A percentile compares a stretch with the other conserved stretches of the same genome.
Evolutionary conservation across 2,329 filamentous ascomycete species (phyloP).

Genomic region (Cadophora malorum): DNA sequence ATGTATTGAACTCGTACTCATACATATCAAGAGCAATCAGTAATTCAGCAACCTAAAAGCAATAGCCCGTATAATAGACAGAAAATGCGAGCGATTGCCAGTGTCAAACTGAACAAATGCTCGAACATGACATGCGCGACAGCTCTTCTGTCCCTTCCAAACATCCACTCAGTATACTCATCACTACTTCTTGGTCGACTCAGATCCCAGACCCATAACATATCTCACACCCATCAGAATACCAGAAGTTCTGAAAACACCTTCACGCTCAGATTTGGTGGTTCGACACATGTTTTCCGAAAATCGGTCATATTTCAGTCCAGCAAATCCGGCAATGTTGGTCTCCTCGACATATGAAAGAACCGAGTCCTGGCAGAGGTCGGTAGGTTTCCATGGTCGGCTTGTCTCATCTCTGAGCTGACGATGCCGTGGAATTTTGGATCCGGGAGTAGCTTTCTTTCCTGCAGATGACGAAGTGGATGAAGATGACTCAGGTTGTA

Average conservation of each 20-base stretch:
- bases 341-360: slow-evolving; percentile 22
- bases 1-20: background rate
- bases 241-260: slow-evolving; percentile 28
- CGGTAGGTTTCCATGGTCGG: slow-evolving; percentile 21
- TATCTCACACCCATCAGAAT: slow-evolving; percentile 34
- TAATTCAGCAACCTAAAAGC: background rate
- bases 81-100: background rate
- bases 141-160: background rate
- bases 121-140: background rate
- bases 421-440: background rate
- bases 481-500: background rate
- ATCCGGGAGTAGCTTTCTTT: background rate
- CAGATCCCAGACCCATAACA: slow-evolving; percentile 27
- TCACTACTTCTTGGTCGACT: slow-evolving; percentile 12
- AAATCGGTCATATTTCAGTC: slow-evolving; percentile 5
- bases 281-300: slow-evolving; percentile 9
- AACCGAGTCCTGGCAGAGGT: slow-evolving; percentile 20
- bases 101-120: background rate
- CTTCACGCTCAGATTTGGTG: slow-evolving; percentile 24
- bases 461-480: background rate
- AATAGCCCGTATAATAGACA: background rate
- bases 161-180: background rate
- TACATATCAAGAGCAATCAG: slow-evolving; percentile 1
- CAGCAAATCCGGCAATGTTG: slow-evolving; percentile 7
- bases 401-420: background rate